Evolutionary conservation across 148 eudicot species (phyloP).

Genomic region (Vaccinium macrocarpon): DNA sequence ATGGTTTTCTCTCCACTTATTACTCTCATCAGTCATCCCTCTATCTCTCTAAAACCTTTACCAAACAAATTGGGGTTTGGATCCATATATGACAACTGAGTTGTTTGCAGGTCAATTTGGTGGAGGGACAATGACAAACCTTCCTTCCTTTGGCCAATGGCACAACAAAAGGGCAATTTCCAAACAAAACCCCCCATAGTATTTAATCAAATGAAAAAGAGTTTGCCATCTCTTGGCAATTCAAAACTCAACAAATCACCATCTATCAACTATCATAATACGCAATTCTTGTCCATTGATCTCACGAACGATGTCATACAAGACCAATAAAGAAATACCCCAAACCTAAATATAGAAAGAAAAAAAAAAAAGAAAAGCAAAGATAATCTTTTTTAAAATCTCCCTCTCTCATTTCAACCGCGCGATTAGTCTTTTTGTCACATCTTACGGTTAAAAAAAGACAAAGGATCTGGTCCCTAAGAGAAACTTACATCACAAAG

Average conservation of each 20-base stretch:
- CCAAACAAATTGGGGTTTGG: too few relatives aligned
- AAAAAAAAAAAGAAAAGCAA: not conserved
- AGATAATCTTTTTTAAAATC: not conserved
- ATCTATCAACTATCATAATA: conserved; percentile 1
- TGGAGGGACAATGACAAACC: conserved; percentile 12
- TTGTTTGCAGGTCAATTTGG: conserved; percentile 27
- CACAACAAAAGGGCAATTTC: not conserved
- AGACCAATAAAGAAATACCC: not conserved
- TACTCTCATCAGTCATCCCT: too few relatives aligned
- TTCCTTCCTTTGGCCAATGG: not conserved
- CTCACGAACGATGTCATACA: conserved; percentile 27
- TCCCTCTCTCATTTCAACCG: not conserved
- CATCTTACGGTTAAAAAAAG: not conserved
- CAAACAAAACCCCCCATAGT: not conserved
- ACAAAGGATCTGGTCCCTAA: not conserved
- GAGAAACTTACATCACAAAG: not conserved
- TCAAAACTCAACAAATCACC: conserved; percentile 21
- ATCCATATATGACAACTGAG: conserved; percentile 10
- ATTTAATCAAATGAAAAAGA: not conserved
- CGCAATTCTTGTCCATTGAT: not conserved
- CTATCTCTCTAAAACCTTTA: too few relatives aligned
- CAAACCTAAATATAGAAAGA: not conserved
- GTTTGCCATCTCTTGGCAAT: conserved; percentile 29
- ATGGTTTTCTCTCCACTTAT: too few relatives aligned
- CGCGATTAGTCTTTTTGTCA: not conserved